phyloP scores from a whole-genome alignment of 2,329 filamentous ascomycete genomes.

The Lachnellula cervina region DNA sequence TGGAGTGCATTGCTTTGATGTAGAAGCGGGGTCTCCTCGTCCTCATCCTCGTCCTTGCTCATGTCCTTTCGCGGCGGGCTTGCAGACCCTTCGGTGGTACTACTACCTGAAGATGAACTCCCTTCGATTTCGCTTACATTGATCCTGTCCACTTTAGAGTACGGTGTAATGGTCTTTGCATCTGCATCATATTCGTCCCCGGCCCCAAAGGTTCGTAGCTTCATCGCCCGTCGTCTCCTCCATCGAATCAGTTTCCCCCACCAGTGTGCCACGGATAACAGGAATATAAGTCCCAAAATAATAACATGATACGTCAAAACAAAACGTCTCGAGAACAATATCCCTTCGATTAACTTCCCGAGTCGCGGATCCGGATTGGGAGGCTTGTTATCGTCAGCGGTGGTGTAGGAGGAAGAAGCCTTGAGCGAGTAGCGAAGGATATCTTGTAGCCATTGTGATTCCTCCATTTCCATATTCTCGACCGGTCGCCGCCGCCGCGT shows the following conservation, averaged over 20 bases:
- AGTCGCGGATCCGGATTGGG: constrained; percentile 17
- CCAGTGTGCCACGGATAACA: constrained; percentile 24
- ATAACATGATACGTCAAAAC: constrained; percentile 26
- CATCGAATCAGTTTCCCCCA: constrained; percentile 15
- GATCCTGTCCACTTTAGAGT: background rate
- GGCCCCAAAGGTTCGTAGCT: constrained; percentile 1
- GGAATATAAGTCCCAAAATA: constrained; percentile 16
- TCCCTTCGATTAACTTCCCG: constrained; percentile 20
- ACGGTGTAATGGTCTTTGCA: constrained; percentile 8
- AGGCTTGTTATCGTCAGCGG: constrained; percentile 8
- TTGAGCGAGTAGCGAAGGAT: constrained; percentile 19
- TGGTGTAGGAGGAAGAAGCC: constrained; percentile 9
- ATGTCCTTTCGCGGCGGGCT: constrained; percentile 13
- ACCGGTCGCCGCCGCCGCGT: background rate
- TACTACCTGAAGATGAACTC: constrained; percentile 22
- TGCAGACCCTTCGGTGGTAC: constrained; percentile 16
- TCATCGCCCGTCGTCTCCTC: constrained; percentile 13
- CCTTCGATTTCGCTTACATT: constrained; percentile 3
- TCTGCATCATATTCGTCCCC: constrained; percentile 13
- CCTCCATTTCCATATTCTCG: constrained; percentile 13
- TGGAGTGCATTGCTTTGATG: background rate
- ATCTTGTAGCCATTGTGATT: constrained; percentile 21
- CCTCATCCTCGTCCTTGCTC: background rate
- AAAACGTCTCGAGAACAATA: constrained; percentile 20
- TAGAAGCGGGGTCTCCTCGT: constrained; percentile 25